Base-by-base conservation (phyloP, 257 asterid species). In the Plantago major region DNA sequence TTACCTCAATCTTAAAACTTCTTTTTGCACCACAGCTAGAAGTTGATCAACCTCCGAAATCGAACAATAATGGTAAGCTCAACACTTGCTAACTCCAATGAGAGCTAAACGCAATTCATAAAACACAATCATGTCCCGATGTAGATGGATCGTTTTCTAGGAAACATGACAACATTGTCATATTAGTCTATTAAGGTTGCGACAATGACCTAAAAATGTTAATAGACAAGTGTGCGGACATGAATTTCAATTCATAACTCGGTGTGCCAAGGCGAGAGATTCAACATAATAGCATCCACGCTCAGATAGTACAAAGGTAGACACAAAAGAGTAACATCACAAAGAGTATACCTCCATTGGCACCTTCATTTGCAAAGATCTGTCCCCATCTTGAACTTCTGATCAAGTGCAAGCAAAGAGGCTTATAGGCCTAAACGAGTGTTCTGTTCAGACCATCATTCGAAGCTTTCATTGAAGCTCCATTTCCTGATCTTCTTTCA, bases 321-420 rank as follows among this genome's bases (percentile, higher is more conserved):
- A 42, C 42, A 46, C 58, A 30, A 12, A 48, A 60, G 55, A 65
- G 54, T 69, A 57, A 61, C 55, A 68, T 72, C 61, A 42, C 65
- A 63, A 54, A 47, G 65, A 46, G 60, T 42, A 62, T 84, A 90
- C 97, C 97, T 78, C 71, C 44, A 61, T 68, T 83, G 73, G 73
- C 61, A 71, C 66, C 69, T 38, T 73, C 72, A 65, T 73, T 69
- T 64, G 61, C 72, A 58, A 67, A 75, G 50, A n/a, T n/a, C 67
- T 55, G 62, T 78, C 93, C 53, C 76, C 91, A 63, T 71, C 86
- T 77, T 78, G 81, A 71, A 67, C 84, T 74, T 83, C 82, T 17
- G 84, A 76, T 84, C 96, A 11, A 85, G 83, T 62, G 95, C 94
- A 71, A 89, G 96, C n/a, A n/a, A n/a, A n/a, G n/a, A n/a, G n/a